Evolutionary conservation across 768 basidiomycete genomes (phyloP).

Genomic region (Kwoniella botswanensis): DNA sequence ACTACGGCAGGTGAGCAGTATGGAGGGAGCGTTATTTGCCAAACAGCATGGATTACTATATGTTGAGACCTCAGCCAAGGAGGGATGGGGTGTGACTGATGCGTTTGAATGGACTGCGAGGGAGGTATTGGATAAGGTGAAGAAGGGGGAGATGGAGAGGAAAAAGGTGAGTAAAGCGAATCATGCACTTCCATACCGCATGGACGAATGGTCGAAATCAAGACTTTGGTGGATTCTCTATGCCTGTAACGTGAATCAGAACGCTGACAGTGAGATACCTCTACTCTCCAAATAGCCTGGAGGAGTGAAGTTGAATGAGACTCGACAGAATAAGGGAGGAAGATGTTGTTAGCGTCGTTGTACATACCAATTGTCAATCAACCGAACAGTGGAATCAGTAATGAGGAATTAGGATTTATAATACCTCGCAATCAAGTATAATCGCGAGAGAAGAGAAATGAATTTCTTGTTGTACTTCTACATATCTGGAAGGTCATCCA

Average conservation of each 20-base stretch:
- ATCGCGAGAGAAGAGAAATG: no score
- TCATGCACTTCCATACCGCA: no score
- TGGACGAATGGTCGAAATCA: not conserved
- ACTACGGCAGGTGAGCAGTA: slow-evolving; percentile 16
- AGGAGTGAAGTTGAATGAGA: slow-evolving; percentile 19
- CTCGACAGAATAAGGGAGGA: not conserved
- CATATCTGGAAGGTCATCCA: no score
- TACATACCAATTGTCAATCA: not conserved
- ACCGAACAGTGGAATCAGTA: no score
- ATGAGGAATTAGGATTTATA: no score
- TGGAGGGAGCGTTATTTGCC: slow-evolving; percentile 40
- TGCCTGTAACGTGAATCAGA: no score
- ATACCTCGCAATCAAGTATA: no score
- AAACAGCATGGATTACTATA: slow-evolving; percentile 47
- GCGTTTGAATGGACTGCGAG: slow-evolving; percentile 52
- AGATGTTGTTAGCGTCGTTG: slow-evolving; percentile 13
- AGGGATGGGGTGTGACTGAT: slow-evolving; percentile 51
- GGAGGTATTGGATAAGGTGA: slow-evolving; percentile 40
- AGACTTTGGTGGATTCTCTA: not conserved
- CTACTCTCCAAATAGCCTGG: slow-evolving; percentile 3
- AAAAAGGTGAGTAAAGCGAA: slow-evolving; percentile 21
- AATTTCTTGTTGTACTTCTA: no score
- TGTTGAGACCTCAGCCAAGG: slow-evolving; percentile 46
- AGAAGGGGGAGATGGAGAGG: slow-evolving; percentile 36
- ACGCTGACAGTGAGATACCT: slow-evolving; percentile 1